A percentile compares a stretch with the other conserved stretches of the same genome.
These are phyloP conservation scores for Pseudogymnoascus sp. DNA, from an alignment of 2,329 filamentous ascomycete genomes.

Conservation along the genomic window DNA sequence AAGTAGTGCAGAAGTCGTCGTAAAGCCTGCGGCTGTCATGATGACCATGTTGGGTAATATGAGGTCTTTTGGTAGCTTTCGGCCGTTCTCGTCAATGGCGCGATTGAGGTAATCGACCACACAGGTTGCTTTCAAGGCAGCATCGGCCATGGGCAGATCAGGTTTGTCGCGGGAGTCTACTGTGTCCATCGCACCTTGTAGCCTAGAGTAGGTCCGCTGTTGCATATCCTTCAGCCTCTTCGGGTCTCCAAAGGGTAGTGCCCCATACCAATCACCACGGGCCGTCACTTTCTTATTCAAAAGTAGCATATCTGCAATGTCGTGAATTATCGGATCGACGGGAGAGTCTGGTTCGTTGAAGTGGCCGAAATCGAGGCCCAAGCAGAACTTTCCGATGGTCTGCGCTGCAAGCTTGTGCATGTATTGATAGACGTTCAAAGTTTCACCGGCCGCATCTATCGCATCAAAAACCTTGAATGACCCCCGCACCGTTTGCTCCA, in stretches of 20 bases:
- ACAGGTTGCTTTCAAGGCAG: slow-evolving; percentile 42
- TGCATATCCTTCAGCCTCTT: slow-evolving; percentile 30
- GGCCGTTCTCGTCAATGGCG: slow-evolving; percentile 47
- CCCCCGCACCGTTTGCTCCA: slow-evolving; percentile 49
- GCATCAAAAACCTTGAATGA: slow-evolving; percentile 45
- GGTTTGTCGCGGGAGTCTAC: background rate
- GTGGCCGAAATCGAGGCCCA: slow-evolving; percentile 38
- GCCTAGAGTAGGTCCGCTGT: background rate
- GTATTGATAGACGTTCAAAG: slow-evolving; percentile 42
- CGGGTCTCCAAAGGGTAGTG: slow-evolving; percentile 52
- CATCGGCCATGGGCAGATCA: slow-evolving; percentile 34
- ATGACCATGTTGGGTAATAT: slow-evolving; percentile 40
- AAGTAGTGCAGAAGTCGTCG: slow-evolving; percentile 51
- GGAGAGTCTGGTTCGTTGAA: slow-evolving; percentile 38
- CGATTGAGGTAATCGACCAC: slow-evolving; percentile 44
- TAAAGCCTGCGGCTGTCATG: slow-evolving; percentile 52
- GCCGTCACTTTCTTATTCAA: slow-evolving; percentile 54
- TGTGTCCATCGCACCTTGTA: background rate
- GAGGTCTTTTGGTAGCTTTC: slow-evolving; percentile 44
- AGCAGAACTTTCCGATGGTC: slow-evolving; percentile 36
- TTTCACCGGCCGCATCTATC: slow-evolving; percentile 39
- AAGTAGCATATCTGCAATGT: slow-evolving; percentile 44
- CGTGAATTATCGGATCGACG: slow-evolving; percentile 44
- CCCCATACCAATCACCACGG: slow-evolving; percentile 48
- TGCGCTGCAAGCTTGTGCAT: slow-evolving; percentile 41